Evolutionary conservation across 148 eudicot genomes (phyloP).

Genomic region (Arbutus unedo): DNA sequence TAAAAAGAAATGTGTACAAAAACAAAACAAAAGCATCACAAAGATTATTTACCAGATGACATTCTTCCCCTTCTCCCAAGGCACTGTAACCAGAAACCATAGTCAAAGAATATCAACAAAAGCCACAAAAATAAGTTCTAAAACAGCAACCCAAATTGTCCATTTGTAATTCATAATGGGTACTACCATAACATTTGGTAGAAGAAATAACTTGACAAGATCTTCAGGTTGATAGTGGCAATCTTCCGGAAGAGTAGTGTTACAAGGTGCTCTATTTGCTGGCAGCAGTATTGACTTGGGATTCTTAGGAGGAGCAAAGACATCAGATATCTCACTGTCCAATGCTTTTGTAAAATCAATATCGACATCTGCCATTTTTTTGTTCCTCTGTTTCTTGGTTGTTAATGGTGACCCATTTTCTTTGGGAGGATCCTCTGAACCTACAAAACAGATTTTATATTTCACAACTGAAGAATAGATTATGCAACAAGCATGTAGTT

Average conservation of each 20-base stretch:
- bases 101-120: not conserved
- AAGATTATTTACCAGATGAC: slow-evolving; percentile 43
- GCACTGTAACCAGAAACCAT: slow-evolving; percentile 64
- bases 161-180: not conserved
- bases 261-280: slow-evolving; percentile 56
- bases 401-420: slow-evolving; percentile 42
- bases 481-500: not conserved
- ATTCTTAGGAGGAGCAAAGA: slow-evolving; percentile 84
- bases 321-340: slow-evolving; percentile 47
- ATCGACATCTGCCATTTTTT: slow-evolving; percentile 59
- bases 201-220: slow-evolving; percentile 90
- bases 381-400: slow-evolving; percentile 52
- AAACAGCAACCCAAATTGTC: not conserved
- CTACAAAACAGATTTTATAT: slow-evolving; percentile 30
- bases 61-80: slow-evolving; percentile 74
- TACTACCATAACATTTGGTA: slow-evolving; percentile 76
- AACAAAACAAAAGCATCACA: not conserved
- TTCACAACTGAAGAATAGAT: not conserved
- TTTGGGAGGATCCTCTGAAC: slow-evolving; percentile 33
- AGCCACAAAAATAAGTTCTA: not conserved
- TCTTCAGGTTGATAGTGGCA: slow-evolving; percentile 96
- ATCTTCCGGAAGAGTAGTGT: slow-evolving; percentile 90
- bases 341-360: slow-evolving; percentile 61
- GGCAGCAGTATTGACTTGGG: slow-evolving; percentile 80
- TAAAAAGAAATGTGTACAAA: not conserved